phyloP scores from a whole-genome alignment of 225 moss, liverwort and hornwort genomes.

The Lunularia cruciata region DNA sequence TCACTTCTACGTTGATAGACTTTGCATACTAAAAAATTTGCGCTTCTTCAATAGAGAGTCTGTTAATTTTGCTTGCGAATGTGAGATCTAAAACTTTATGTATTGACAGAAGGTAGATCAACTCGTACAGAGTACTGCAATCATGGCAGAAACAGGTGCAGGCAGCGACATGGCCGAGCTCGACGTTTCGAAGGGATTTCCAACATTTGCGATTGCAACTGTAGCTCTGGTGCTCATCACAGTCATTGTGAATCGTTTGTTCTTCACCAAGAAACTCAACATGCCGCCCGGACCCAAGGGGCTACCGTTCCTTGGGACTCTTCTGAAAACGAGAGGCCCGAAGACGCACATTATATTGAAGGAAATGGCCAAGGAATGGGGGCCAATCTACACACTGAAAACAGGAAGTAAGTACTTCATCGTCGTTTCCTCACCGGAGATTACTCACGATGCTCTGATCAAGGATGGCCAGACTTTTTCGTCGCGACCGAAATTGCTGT shows the following conservation, averaged over 20 bases:
- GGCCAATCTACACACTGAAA: slow-evolving; percentile 31
- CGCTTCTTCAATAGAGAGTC: too few species aligned
- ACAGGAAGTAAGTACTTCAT: slow-evolving; percentile 39
- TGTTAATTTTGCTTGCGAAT: too few species aligned
- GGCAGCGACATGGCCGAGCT: background rate
- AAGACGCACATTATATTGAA: slow-evolving; percentile 29
- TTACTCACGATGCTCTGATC: slow-evolving; percentile 33
- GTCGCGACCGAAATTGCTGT: slow-evolving; percentile 35
- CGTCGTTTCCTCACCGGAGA: slow-evolving; percentile 26
- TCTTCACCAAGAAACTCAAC: slow-evolving; percentile 25
- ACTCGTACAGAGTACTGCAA: background rate
- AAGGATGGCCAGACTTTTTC: slow-evolving; percentile 29
- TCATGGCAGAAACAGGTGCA: slow-evolving; percentile 1
- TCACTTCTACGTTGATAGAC: too few species aligned
- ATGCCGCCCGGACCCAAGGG: slow-evolving; percentile 38
- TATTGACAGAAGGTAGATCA: too few species aligned
- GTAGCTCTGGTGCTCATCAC: slow-evolving; percentile 9
- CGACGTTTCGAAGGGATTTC: background rate
- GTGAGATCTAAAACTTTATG: too few species aligned
- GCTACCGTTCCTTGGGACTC: slow-evolving; percentile 36
- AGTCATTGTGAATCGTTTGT: background rate
- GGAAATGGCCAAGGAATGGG: slow-evolving; percentile 29
- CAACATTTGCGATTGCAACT: background rate
- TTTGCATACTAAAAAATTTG: too few species aligned
- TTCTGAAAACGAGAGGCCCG: slow-evolving; percentile 38